Percentiles rank a stretch among this genome's conserved stretches.
These are phyloP conservation scores for Stemphylium vesicarium DNA, from an alignment of 2,329 filamentous ascomycete genomes.

Conservation along the genomic window DNA sequence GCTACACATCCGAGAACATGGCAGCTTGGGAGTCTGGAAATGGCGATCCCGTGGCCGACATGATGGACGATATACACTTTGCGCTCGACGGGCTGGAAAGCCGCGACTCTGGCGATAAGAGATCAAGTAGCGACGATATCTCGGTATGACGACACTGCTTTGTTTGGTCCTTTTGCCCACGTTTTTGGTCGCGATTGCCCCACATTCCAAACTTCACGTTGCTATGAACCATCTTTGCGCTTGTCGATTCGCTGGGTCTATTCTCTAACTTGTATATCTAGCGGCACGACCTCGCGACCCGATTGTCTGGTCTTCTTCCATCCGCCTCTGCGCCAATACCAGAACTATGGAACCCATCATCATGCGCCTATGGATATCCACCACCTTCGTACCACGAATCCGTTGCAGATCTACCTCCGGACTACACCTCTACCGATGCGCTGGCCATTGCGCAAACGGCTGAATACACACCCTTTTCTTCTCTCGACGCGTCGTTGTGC, in stretches of 20 bases:
- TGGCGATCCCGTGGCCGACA: slow-evolving; percentile 27
- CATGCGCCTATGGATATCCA: slow-evolving; percentile 27
- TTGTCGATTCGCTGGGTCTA: slow-evolving; percentile 5
- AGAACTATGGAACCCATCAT: slow-evolving; percentile 34
- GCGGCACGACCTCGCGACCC: slow-evolving; percentile 33
- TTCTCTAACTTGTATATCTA: slow-evolving; percentile 32
- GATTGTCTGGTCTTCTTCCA: slow-evolving; percentile 23
- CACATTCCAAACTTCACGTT: slow-evolving; percentile 13
- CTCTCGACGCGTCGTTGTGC: slow-evolving; percentile 40
- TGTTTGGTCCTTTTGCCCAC: slow-evolving; percentile 28
- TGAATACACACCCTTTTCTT: slow-evolving; percentile 40
- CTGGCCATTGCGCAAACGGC: slow-evolving; percentile 48
- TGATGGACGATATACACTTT: slow-evolving; percentile 35
- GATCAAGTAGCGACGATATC: slow-evolving; percentile 25
- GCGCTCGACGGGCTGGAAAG: slow-evolving; percentile 41
- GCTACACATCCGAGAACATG: slow-evolving; percentile 22
- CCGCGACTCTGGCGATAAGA: slow-evolving; percentile 27
- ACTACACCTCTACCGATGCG: slow-evolving; percentile 53
- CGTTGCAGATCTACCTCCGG: slow-evolving; percentile 52
- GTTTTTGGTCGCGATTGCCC: slow-evolving; percentile 24
- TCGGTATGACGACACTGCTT: slow-evolving; percentile 45
- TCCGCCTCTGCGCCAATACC: slow-evolving; percentile 25
- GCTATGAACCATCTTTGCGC: slow-evolving; percentile 7
- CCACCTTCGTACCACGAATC: slow-evolving; percentile 55
- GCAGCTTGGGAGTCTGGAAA: slow-evolving; percentile 33